These are phyloP conservation scores for Boechera stricta DNA, from an alignment of 345 rosid species.

Conservation along the genomic window DNA sequence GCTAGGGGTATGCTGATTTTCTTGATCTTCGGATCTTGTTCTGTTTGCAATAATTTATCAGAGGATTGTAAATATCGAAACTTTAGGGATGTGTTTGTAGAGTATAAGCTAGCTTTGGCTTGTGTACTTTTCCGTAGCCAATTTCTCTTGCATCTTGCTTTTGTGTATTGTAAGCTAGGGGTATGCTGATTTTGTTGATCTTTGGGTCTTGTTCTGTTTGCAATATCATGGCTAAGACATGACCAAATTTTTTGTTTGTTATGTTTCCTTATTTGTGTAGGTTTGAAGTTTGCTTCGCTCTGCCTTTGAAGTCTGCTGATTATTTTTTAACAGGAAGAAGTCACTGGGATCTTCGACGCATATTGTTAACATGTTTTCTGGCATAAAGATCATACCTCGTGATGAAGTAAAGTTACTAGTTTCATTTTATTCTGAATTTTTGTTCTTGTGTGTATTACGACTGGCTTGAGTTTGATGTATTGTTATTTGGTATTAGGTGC, in stretches of 20 bases:
- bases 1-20: neutral
- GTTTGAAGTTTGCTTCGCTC: neutral
- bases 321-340: conserved; percentile 2
- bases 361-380: conserved; percentile 61
- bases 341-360: conserved; percentile 2
- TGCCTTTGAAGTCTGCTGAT: conserved; percentile 8
- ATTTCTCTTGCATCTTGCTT: too few species aligned
- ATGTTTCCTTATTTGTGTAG: neutral
- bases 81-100: neutral
- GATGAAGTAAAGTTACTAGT: conserved; percentile 51
- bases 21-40: too few species aligned
- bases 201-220: neutral
- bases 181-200: neutral
- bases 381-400: conserved; percentile 77
- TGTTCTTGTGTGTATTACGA: neutral
- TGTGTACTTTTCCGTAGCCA: too few species aligned
- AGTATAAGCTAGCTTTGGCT: neutral
- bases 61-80: neutral
- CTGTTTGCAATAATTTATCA: neutral
- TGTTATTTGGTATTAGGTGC: conserved; percentile 45
- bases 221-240: neutral
- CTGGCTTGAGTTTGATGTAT: conserved; percentile 9
- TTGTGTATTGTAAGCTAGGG: too few species aligned
- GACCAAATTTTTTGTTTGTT: neutral
- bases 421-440: neutral